A percentile compares a stretch with the other conserved stretches of the same genome.
Conservation (phyloP, 202 grass and related monocot genomes). For the Dendrocalamus latiflorus region DNA sequence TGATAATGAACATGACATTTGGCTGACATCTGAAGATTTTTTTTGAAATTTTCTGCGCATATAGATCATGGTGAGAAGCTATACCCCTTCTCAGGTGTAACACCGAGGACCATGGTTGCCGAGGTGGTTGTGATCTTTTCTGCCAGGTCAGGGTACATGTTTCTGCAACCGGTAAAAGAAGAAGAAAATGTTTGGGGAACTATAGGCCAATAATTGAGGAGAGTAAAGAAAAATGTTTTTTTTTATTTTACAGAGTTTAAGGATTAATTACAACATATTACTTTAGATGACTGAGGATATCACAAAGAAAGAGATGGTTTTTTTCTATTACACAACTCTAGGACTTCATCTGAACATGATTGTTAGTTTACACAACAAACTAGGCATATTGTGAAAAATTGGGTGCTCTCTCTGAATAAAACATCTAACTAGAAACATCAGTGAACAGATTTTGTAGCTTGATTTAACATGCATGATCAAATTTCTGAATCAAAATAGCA, state of each 20-base stretch:
- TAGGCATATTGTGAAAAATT: background rate
- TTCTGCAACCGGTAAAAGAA: constrained; percentile 1
- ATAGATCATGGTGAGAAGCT: background rate
- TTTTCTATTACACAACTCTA: background rate
- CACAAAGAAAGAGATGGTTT: background rate
- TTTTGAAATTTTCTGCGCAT: background rate
- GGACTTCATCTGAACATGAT: background rate
- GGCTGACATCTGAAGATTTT: background rate
- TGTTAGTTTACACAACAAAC: background rate
- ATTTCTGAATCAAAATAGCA: background rate
- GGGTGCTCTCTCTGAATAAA: background rate
- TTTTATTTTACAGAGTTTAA: background rate
- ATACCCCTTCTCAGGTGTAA: constrained; percentile 9
- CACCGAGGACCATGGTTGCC: background rate
- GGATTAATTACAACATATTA: background rate
- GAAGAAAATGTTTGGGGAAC: background rate
- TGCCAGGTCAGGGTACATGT: constrained; percentile 20
- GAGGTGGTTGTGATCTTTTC: background rate
- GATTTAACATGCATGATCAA: background rate
- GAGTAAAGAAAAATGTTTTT: background rate
- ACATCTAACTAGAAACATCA: background rate
- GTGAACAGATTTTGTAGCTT: background rate
- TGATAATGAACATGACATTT: background rate
- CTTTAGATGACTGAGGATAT: background rate
- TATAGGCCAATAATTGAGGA: background rate